Base-by-base conservation (phyloP, 2,329 filamentous ascomycete genomes). In the Fusarium compactum region DNA sequence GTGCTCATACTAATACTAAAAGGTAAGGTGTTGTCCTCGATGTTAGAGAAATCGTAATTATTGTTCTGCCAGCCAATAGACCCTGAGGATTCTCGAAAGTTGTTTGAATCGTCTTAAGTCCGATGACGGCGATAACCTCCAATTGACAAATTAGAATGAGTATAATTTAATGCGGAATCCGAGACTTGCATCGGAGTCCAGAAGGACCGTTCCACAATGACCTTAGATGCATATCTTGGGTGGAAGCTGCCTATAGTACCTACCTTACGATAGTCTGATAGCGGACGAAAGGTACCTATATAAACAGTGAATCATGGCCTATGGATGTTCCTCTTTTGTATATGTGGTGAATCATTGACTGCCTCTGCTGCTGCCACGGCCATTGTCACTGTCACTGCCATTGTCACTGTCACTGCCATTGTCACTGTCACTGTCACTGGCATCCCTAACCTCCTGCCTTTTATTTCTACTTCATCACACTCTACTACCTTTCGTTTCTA, bases 171-270 rank as follows among this genome's bases (percentile, higher is more conserved):
- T 29, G 15, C 43, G 25, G 20, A 20, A 22, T 16, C 50, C 43
- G 24, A 63, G 9, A 25, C 16, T 22, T 57, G 24, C 43, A 24
- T 50, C 22, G 10, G 15, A 43, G 11, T 20, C n/a, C 27, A 52
- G 60, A 59, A 65, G 60, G 60, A 51, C 11, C 62, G 14, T 59
- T 30, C 52, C 51, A 32, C n/a, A 43, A 44, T 15, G 29, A 3
- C 24, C 12, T 27, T n/a, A 9, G 7, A 29, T 53, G 27, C 9
- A 32, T 20, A 18, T 12, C 15, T 14, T 40, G 29, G 50, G 51
- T 58, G 16, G 24, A 38, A 34, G 40, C n/a, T 65, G 38, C 24
- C 50, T 41, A n/a, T n/a, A n/a, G n/a, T n/a, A 32, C 11, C 29
- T n/a, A 8, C 9, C 8, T 18, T 18, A 38, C n/a, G 34, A 38